Base-by-base conservation (phyloP, 2,329 filamentous ascomycete genomes). In the Pseudocercospora pini-densiflorae region DNA sequence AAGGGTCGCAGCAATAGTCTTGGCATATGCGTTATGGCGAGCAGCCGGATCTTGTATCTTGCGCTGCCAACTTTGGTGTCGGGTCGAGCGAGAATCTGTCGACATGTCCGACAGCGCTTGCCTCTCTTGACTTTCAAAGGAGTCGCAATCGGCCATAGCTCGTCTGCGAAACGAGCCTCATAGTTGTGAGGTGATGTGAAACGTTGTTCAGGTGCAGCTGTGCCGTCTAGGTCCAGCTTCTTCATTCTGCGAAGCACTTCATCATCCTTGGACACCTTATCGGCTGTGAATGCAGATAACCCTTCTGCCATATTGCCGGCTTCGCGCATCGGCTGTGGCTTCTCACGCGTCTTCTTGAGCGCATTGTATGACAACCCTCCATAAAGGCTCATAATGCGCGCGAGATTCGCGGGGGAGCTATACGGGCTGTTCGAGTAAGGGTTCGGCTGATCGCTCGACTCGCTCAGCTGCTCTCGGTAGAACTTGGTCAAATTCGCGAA, bases 41-140 rank as follows among this genome's bases (percentile, higher is more conserved):
- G 89, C 0, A 98, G 86, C 62, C 92, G 91, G 78, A 99, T 97
- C 74, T 94, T 92, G 86, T 95, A 98, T 31, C 94, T 90, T 45
- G 49, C 59, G 61, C 91, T 94, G 55, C 89, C 88, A 33, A 97
- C 90, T 79, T 98, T 99, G 66, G 90, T 88, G 79, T 99, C 95
- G 14, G 94, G 95, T 78, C 97, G 96, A 68, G 93, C 92, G 72
- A 99, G 90, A 76, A 98, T 97, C 81, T 98, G 94, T 12, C 95
- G 90, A 80, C 95, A 99, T 10, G 90, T 87, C 59, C 92, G 91
- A 79, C 95, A 99, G 54, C 95, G 92, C 81, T 97, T 98, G 21
- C 93, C 93, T 43, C 94, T 91, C 77, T 97, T 97, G 0, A 94
- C 97, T 64, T 93, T 90, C 14, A 99, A 87, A 1, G 96, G 86